Base-by-base conservation (phyloP, 2,329 filamentous ascomycete genomes). In the Aspergillus ochraceoroseus region DNA sequence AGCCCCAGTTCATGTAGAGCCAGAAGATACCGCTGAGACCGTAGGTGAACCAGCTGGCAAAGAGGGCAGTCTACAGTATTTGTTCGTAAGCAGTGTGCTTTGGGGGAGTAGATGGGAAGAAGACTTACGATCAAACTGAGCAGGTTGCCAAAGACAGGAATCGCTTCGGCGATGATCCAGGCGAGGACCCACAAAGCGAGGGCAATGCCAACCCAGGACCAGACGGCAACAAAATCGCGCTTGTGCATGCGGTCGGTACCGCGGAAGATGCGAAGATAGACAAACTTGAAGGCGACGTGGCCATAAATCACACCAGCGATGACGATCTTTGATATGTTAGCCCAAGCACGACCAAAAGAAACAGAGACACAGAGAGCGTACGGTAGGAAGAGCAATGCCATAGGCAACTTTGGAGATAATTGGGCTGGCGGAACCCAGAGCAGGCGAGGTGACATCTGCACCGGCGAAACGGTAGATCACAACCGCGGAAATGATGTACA, bases 261-360 rank as follows among this genome's bases (percentile, higher is more conserved):
- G 13, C 71, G 66, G 66, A 83, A 84, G 5, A 81, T 57, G 19
- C 82, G 75, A 3, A 77, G 65, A 54, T 83, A 86, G 43, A 84
- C 67, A 52, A 82, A 82, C 55, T 83, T 83, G 39, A 71, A 72
- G 2, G 79, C 79, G 2, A 85, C 76, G 44, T 82, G 77, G 8
- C 76, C 80, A 56, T 83, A 81, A 47, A 87, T 82, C 5, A 85
- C 80, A 38, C 82, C 83, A 0, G 82, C 79, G 34, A 87, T 77
- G 32, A 86, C 68, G 43, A 86, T 85, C 62, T 64, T 11, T 18
- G 5, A 20, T 12, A 4, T 28, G 18, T 44, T 32, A 42, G 33
- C 36, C n/a, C n/a, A n/a, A n/a, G n/a, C n/a, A n/a, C n/a, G n/a
- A n/a, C n/a, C n/a, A n/a, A n/a, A n/a, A n/a, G n/a, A n/a, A n/a